phyloP scores from a whole-genome alignment of 2,329 filamentous ascomycete genomes.

The Aspergillus sp. region DNA sequence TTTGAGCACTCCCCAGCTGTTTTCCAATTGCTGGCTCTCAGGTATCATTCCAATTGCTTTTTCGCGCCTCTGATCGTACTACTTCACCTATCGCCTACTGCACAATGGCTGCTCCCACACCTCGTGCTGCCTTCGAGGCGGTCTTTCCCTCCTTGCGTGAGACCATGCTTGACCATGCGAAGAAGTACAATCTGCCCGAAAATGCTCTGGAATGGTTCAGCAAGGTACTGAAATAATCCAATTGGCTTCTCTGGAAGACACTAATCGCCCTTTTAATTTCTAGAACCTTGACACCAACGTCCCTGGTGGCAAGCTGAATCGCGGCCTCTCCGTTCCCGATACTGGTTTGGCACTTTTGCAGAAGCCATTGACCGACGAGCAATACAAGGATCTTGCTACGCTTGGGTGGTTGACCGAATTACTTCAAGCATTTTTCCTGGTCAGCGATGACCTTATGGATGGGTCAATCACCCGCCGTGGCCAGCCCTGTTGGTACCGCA shows the following conservation, averaged over 20 bases:
- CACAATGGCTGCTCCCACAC: constrained; percentile 69
- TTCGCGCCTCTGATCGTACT: background rate
- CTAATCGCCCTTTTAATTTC: background rate
- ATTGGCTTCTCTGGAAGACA: background rate
- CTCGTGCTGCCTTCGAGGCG: constrained; percentile 74
- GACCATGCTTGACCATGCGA: constrained; percentile 75
- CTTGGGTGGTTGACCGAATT: constrained; percentile 98
- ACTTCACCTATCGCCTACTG: background rate
- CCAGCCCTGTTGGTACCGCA: constrained; percentile 94
- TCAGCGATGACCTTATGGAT: constrained; percentile 99
- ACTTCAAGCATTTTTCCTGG: constrained; percentile 97
- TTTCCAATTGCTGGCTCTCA: background rate
- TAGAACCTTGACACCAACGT: constrained; percentile 72
- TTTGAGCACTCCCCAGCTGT: background rate
- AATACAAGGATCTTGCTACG: constrained; percentile 85
- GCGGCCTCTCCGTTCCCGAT: constrained; percentile 96
- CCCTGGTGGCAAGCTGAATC: constrained; percentile 95
- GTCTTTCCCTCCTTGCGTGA: constrained; percentile 84
- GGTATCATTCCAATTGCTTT: background rate
- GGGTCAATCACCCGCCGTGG: constrained; percentile 89
- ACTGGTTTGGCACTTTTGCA: constrained; percentile 77
- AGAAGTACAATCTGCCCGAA: constrained; percentile 78
- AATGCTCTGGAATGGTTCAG: constrained; percentile 84
- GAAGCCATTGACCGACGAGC: constrained; percentile 69
- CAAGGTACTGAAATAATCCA: constrained; percentile 53